Base-by-base conservation (phyloP, 208 protist genomes). In the Porcisia hertigi region DNA sequence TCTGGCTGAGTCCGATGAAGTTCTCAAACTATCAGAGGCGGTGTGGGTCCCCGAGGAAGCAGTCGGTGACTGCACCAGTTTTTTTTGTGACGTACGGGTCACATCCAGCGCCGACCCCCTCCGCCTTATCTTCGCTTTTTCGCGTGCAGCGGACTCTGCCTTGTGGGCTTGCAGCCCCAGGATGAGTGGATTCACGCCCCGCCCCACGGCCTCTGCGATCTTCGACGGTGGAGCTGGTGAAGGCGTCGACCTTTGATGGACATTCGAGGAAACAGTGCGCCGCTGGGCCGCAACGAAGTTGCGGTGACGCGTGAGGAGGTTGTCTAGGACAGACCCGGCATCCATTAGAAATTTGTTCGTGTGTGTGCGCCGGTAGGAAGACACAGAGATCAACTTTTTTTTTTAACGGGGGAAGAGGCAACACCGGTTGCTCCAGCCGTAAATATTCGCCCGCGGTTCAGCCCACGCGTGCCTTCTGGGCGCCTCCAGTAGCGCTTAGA, bases 181-280 rank as follows among this genome's bases (percentile, higher is more conserved):
- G 52, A 83, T 67, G 45, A 78, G 62, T 1, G 79, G 79, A 58
- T 83, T 74, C n/a, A 75, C 69, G 2, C 79, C 79, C 1, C 73
- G 73, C 41, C n/a, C 43, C 59, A 83, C 66, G 59, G 69, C 79
- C 60, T 83, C 73, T 36, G 71, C 23, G 6, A 83, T 45, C 59
- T 75, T 77, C 12, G 79, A 20, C 47, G 79, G 79, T 23, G 79
- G 79, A 7, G 52, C 30, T 25, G 60, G 45, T 20, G 60, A 62
- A n/a, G 73, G 9, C 12, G 49, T 45, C 8, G 67, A 54, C 5
- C 25, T 57, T n/a, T 59, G 67, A 49, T 69, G 70, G 6, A 14
- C 64, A 5, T 34, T 47, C 5, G 30, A 34, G 9, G n/a, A 39
- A 9, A 25, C 43, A 2, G 18, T n/a, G 20, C 45, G 36, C 53